Conservation (phyloP, 371 early-diverging fungal genomes). For the Syncephalastrum monosporum region DNA sequence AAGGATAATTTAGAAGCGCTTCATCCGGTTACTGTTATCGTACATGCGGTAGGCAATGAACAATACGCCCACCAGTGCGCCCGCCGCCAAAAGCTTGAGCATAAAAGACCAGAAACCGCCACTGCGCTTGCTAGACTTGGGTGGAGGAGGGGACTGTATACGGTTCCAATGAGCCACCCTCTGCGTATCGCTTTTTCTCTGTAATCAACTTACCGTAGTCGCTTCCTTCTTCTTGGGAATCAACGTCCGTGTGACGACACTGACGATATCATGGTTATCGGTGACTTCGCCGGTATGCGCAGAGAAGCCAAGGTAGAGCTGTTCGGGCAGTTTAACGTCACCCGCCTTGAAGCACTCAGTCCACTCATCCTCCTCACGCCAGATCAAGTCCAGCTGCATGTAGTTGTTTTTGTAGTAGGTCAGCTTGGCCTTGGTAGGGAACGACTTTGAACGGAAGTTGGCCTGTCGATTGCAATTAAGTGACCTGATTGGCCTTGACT, state of each 20-base stretch:
- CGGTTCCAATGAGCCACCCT: not conserved
- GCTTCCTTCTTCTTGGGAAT: slow-evolving; percentile 34
- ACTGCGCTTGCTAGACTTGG: slow-evolving; percentile 19
- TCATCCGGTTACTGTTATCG: slow-evolving; percentile 61
- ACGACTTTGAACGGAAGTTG: slow-evolving; percentile 71
- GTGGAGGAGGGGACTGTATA: slow-evolving; percentile 13
- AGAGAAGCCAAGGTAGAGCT: slow-evolving; percentile 85
- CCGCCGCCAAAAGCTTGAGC: slow-evolving; percentile 56
- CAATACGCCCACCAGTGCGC: slow-evolving; percentile 54
- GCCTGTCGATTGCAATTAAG: slow-evolving; percentile 25
- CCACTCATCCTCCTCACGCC: slow-evolving; percentile 69
- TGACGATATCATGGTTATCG: slow-evolving; percentile 83
- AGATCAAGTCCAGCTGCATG: slow-evolving; percentile 64
- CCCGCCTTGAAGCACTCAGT: slow-evolving; percentile 76
- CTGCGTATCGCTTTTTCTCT: not conserved
- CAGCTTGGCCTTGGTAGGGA: slow-evolving; percentile 72
- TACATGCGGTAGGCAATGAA: slow-evolving; percentile 60
- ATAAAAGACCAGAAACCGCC: slow-evolving; percentile 50
- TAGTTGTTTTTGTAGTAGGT: slow-evolving; percentile 73
- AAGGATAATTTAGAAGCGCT: slow-evolving; percentile 47
- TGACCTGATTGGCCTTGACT: not conserved
- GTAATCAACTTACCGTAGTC: slow-evolving; percentile 14
- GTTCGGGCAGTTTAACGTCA: slow-evolving; percentile 72
- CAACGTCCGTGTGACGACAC: slow-evolving; percentile 54
- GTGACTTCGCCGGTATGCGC: slow-evolving; percentile 90